Conservation (phyloP, 805 yeast species). For the Candida dajiaensis region DNA sequence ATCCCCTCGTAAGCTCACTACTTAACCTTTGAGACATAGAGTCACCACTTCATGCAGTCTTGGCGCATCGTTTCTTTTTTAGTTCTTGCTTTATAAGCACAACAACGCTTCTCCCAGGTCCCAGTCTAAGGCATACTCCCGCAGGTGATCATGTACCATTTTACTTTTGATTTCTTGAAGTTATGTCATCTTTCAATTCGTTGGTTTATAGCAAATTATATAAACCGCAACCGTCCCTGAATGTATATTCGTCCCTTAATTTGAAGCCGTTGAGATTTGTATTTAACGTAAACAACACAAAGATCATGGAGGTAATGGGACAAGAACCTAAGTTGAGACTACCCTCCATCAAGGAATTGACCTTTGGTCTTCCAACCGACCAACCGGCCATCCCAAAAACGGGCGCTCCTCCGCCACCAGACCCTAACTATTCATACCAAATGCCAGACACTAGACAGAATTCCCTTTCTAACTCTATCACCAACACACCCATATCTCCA, state of each 20-base stretch:
- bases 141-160: background rate
- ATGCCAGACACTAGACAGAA: background rate
- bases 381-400: background rate
- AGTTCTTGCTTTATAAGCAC: background rate
- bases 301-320: background rate
- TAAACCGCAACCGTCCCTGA: background rate
- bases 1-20: background rate
- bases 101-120: background rate
- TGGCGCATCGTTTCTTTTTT: background rate
- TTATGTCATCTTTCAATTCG: background rate
- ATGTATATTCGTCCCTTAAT: background rate
- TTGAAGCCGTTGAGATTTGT: background rate
- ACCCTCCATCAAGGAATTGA: conserved; percentile 9
- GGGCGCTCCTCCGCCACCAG: background rate
- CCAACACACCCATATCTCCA: background rate
- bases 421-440: background rate
- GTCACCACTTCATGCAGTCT: background rate
- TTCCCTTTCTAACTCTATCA: background rate
- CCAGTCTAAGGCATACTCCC: background rate
- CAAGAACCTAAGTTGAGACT: conserved; percentile 3
- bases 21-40: background rate
- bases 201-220: background rate
- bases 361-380: conserved; percentile 5
- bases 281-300: background rate
- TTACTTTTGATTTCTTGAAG: background rate